Percentiles rank a stretch among this genome's conserved stretches.
Conservation (phyloP, 805 yeast genomes). For the Torulaspora indica region DNA sequence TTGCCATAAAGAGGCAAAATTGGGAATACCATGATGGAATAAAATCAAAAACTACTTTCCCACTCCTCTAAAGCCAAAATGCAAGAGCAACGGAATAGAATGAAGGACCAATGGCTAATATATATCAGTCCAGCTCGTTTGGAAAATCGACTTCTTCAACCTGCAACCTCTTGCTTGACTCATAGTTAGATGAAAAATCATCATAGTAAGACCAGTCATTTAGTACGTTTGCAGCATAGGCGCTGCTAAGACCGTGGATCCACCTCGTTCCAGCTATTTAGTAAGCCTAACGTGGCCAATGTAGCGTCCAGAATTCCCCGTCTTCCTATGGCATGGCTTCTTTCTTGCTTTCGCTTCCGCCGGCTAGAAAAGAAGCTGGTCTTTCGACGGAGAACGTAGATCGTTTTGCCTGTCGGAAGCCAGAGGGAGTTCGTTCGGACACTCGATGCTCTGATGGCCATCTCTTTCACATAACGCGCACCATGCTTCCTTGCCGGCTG, state of each 20-base stretch:
- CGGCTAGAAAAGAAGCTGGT: slow-evolving; percentile 10
- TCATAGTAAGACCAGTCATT: neutral
- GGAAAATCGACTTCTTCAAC: neutral
- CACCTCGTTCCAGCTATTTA: neutral
- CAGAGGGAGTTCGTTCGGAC: slow-evolving; percentile 61
- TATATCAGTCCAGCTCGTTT: neutral
- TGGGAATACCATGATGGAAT: slow-evolving; percentile 36
- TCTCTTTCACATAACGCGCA: slow-evolving; percentile 89
- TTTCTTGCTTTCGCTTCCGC: too few species aligned
- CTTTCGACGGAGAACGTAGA: slow-evolving; percentile 7
- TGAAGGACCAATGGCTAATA: neutral
- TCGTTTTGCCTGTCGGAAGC: slow-evolving; percentile 5
- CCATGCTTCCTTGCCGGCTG: slow-evolving; percentile 75
- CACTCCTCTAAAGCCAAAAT: neutral
- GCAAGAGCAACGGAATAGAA: neutral
- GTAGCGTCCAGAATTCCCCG: too few species aligned
- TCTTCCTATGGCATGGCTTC: too few species aligned
- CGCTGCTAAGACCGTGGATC: neutral
- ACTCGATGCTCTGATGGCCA: slow-evolving; percentile 83
- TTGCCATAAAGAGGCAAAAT: slow-evolving; percentile 35
- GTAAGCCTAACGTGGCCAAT: too few species aligned
- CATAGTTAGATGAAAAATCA: neutral
- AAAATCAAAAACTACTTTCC: too few species aligned
- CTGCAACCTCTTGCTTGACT: slow-evolving; percentile 1
- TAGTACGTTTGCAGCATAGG: slow-evolving; percentile 1